Conservation (phyloP, 2,329 filamentous ascomycete genomes). For the Microdochium bolleyi region DNA sequence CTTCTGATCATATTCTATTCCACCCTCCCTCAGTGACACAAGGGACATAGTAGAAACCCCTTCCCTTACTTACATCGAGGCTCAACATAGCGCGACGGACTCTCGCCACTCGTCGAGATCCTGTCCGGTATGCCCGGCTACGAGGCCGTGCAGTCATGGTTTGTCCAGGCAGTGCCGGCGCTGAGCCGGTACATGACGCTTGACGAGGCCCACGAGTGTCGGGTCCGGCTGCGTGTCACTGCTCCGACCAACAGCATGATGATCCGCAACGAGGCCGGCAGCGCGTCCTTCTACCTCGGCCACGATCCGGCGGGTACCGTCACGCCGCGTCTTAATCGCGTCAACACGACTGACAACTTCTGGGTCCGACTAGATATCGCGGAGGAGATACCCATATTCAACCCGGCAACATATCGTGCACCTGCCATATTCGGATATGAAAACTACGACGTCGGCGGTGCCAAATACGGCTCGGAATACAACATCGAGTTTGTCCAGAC, state of each 20-base stretch:
- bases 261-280: background rate
- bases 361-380: background rate
- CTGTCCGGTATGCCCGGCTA: background rate
- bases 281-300: background rate
- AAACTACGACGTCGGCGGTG: background rate
- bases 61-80: background rate
- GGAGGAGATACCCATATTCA: background rate
- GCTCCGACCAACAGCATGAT: background rate
- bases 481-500: background rate
- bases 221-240: background rate
- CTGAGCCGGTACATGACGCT: background rate
- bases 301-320: background rate
- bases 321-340: background rate
- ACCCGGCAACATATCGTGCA: background rate
- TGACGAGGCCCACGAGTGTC: background rate
- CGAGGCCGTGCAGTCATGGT: background rate
- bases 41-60: too few relatives aligned
- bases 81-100: background rate
- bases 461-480: background rate
- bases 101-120: background rate
- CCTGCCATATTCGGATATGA: background rate
- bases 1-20: background rate
- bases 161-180: background rate
- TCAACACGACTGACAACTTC: background rate
- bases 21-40: too few relatives aligned